phyloP scores from a whole-genome alignment of 2,329 filamentous ascomycete genomes.

The Aspergillus terreus region DNA sequence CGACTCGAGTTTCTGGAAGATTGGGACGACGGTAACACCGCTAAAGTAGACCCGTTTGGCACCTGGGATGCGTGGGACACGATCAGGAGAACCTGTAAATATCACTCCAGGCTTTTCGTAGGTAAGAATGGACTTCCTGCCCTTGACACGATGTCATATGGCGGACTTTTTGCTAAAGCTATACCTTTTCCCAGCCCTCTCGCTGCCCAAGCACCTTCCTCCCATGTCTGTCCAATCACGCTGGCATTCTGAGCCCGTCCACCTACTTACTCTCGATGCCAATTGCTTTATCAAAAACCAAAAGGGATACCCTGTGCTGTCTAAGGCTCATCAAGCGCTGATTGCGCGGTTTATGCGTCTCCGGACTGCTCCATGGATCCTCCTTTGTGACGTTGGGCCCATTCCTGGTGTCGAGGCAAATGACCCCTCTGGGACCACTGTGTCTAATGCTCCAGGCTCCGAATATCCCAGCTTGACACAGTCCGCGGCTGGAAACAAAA shows the following conservation, averaged over 20 bases:
- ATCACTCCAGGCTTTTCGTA: constrained; percentile 74
- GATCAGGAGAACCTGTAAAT: constrained; percentile 80
- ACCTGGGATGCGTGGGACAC: constrained; percentile 94
- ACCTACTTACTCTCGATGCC: constrained; percentile 52
- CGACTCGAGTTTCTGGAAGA: constrained; percentile 36
- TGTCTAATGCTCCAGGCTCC: constrained; percentile 20
- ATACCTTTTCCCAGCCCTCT: constrained; percentile 45
- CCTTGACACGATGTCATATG: not conserved
- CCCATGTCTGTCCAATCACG: constrained; percentile 53
- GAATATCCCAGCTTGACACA: constrained; percentile 70
- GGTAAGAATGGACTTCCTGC: constrained; percentile 57
- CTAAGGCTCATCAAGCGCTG: constrained; percentile 55
- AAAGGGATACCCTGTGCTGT: constrained; percentile 57
- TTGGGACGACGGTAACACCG: constrained; percentile 29
- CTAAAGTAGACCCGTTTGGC: constrained; percentile 66
- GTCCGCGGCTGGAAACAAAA: constrained; percentile 51
- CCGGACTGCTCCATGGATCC: constrained; percentile 56
- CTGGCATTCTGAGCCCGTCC: constrained; percentile 62
- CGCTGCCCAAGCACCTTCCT: constrained; percentile 59
- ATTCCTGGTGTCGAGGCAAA: constrained; percentile 45
- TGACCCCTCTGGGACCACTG: constrained; percentile 15
- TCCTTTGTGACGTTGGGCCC: constrained; percentile 56
- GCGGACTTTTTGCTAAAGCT: constrained; percentile 12
- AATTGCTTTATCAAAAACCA: constrained; percentile 56
- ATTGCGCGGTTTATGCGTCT: constrained; percentile 57